phyloP scores from a whole-genome alignment of 2,329 filamentous ascomycete genomes.

The Colletotrichum sp. region DNA sequence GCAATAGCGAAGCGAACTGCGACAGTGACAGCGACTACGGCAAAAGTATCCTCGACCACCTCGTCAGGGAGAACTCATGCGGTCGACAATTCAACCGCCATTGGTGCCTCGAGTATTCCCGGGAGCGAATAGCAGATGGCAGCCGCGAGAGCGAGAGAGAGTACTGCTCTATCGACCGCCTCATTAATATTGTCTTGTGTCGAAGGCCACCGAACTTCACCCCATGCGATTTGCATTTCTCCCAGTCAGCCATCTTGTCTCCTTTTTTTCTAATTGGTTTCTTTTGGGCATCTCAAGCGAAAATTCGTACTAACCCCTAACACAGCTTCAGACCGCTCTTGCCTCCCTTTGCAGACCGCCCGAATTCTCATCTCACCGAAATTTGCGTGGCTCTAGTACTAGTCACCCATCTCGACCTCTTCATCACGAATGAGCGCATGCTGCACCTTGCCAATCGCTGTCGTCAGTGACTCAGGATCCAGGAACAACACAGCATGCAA shows the following conservation, averaged over 20 bases:
- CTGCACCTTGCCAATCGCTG: neutral
- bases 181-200: conserved; percentile 7
- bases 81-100: neutral
- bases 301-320: neutral
- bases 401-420: neutral
- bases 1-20: neutral
- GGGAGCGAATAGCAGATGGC: neutral
- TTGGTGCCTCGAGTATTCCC: neutral
- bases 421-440: neutral
- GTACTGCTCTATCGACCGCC: neutral
- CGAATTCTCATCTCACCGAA: neutral
- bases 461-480: conserved; percentile 8
- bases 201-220: neutral
- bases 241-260: neutral
- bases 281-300: neutral
- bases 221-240: neutral
- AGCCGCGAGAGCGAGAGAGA: neutral
- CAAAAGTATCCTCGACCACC: neutral
- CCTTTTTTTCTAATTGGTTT: neutral
- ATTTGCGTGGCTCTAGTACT: neutral
- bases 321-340: neutral
- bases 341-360: neutral
- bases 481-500: neutral
- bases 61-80: neutral
- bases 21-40: neutral